Conservation (phyloP, 352 stramenopile genomes). For the Globisporangium alternatum region DNA sequence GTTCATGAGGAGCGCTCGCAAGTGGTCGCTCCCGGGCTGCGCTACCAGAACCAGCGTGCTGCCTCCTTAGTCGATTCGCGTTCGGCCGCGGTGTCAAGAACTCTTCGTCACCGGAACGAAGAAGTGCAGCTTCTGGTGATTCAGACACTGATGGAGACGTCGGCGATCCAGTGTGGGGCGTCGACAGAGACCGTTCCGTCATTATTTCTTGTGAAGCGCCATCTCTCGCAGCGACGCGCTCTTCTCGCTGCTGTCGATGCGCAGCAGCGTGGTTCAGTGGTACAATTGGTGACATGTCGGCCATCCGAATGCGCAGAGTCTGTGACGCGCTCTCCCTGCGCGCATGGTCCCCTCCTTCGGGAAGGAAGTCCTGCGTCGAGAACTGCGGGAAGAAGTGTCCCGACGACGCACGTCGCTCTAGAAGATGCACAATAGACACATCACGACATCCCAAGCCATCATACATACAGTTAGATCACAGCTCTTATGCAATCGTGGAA, state of each 20-base stretch:
- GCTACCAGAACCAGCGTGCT: background rate
- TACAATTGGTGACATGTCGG: slow-evolving; percentile 60
- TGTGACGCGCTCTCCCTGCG: slow-evolving; percentile 38
- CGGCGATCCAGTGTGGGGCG: slow-evolving; percentile 4
- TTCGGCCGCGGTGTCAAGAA: slow-evolving; percentile 16
- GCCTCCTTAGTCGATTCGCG: background rate
- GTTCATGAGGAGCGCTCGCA: slow-evolving; percentile 2
- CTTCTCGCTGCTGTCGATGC: slow-evolving; percentile 8
- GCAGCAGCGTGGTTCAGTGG: slow-evolving; percentile 10
- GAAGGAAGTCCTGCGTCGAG: slow-evolving; percentile 49
- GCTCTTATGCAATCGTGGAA: background rate
- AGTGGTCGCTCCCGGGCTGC: background rate
- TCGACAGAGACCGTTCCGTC: background rate
- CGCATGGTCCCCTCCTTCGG: slow-evolving; percentile 2
- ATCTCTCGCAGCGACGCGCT: background rate
- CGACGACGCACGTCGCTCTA: slow-evolving; percentile 10
- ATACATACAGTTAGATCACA: background rate
- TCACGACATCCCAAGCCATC: background rate
- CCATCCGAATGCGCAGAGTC: slow-evolving; percentile 47
- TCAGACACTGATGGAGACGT: slow-evolving; percentile 1
- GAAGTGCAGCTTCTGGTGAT: slow-evolving; percentile 3
- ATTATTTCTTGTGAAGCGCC: background rate
- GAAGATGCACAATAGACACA: background rate
- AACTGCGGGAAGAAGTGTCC: slow-evolving; percentile 48
- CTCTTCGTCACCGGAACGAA: slow-evolving; percentile 7